Evolutionary conservation across 208 protist genomes (phyloP).

Genomic region (Acanthamoeba triangularis): DNA sequence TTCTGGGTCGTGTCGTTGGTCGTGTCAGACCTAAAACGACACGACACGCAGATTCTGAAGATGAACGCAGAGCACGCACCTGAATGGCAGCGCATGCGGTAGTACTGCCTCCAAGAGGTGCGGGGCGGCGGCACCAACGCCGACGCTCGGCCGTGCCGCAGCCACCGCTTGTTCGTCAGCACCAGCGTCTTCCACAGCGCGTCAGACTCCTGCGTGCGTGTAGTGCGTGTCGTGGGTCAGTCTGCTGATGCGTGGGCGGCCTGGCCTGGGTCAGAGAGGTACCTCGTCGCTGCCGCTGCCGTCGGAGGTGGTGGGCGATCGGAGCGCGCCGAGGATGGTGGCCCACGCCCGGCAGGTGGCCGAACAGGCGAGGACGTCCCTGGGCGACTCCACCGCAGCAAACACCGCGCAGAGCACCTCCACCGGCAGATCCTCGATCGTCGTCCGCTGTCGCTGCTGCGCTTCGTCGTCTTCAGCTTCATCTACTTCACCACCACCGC

Average conservation of each 20-base stretch:
- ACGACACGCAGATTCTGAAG: too few relatives aligned
- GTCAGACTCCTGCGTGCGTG: background rate
- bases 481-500: too few relatives aligned
- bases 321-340: background rate
- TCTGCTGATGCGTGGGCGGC: background rate
- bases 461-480: too few relatives aligned
- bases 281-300: background rate
- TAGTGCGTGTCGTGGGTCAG: background rate
- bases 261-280: too few relatives aligned
- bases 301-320: background rate
- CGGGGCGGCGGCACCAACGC: background rate
- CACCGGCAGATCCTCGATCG: slow-evolving; percentile 11
- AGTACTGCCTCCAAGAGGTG: background rate
- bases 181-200: background rate
- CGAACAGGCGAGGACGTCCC: background rate
- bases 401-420: slow-evolving; percentile 14
- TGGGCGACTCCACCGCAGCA: background rate
- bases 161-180: background rate
- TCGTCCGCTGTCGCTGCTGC: too few relatives aligned
- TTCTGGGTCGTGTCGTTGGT: background rate
- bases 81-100: background rate
- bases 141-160: background rate
- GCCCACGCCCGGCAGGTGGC: background rate
- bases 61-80: background rate
- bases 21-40: too few relatives aligned